Percentiles rank a stretch among this genome's conserved stretches.
phyloP scores from a whole-genome alignment of 139 green algal genomes.

The Micractinium sp. region DNA sequence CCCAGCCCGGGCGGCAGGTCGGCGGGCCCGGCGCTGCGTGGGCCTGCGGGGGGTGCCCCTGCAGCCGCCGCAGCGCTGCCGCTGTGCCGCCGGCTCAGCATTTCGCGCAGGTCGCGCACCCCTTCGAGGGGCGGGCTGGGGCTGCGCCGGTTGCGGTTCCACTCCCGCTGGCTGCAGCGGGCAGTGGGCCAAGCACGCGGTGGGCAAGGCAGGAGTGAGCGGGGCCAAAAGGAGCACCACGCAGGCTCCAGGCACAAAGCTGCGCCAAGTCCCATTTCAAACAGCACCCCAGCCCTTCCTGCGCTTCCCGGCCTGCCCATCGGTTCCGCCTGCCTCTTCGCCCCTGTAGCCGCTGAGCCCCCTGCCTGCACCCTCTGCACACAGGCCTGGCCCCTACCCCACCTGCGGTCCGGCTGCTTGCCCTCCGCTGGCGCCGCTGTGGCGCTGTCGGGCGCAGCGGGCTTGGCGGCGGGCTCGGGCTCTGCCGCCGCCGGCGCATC shows the following conservation, averaged over 20 bases:
- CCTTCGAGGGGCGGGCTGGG: conserved; percentile 4
- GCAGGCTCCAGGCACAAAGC: background rate
- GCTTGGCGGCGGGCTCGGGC: background rate
- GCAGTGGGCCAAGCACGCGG: background rate
- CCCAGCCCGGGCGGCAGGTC: conserved; percentile 3
- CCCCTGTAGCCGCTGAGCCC: background rate
- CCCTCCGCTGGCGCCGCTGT: background rate
- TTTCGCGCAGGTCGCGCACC: conserved; percentile 35
- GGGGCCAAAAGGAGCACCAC: background rate
- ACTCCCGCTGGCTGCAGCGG: conserved; percentile 24
- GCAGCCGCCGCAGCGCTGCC: background rate
- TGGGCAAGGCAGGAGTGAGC: background rate
- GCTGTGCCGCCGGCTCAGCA: conserved; percentile 26
- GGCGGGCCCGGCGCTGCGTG: background rate
- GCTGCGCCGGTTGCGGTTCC: conserved; percentile 32
- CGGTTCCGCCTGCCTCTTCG: background rate
- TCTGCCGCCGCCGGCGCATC: background rate
- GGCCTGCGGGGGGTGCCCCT: background rate
- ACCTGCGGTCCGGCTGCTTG: conserved; percentile 7
- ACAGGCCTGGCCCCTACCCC: background rate
- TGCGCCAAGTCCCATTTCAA: background rate
- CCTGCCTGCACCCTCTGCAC: background rate
- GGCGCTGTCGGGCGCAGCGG: background rate
- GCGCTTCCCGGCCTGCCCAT: no score
- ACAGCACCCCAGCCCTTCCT: background rate